Percentiles rank a stretch among this genome's conserved stretches.
Evolutionary conservation across 2,329 filamentous ascomycete genomes (phyloP).

Genomic region (Aspergillus sp.): DNA sequence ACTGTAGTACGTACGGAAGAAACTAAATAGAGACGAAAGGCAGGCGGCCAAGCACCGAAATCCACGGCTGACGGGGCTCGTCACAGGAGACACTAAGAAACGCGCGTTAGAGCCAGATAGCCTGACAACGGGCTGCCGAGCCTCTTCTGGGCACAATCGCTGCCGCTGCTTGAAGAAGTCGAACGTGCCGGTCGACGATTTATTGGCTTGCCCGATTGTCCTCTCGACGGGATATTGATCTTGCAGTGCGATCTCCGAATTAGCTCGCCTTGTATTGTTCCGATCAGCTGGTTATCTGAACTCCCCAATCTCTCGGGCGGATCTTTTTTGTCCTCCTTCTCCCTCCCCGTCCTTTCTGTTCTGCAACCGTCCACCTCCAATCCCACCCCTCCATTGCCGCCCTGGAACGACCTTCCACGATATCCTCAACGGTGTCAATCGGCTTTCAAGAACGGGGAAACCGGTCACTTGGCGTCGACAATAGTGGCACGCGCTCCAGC

Average conservation of each 20-base stretch:
- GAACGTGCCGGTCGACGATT: neutral
- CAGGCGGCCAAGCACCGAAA: neutral
- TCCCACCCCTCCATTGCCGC: slow-evolving; percentile 18
- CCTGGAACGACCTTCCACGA: slow-evolving; percentile 12
- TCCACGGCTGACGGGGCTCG: neutral
- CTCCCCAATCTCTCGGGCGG: neutral
- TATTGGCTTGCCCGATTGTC: neutral
- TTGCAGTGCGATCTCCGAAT: neutral
- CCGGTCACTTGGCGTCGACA: slow-evolving; percentile 8
- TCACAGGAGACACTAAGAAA: slow-evolving; percentile 14
- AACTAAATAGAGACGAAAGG: neutral
- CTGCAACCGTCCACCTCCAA: slow-evolving; percentile 23
- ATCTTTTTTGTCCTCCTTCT: slow-evolving; percentile 11
- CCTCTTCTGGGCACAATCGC: neutral
- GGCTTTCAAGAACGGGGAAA: neutral
- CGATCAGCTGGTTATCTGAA: neutral
- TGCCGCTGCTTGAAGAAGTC: neutral
- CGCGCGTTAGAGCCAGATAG: slow-evolving; percentile 17
- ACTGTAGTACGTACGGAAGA: neutral
- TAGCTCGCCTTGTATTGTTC: neutral
- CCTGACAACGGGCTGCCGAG: slow-evolving; percentile 4
- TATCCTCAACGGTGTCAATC: slow-evolving; percentile 4
- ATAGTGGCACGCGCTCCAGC: slow-evolving; percentile 17
- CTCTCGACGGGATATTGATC: neutral
- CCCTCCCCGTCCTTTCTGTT: slow-evolving; percentile 1